Conservation (phyloP, 345 rosid species). For the Combretum micranthum region DNA sequence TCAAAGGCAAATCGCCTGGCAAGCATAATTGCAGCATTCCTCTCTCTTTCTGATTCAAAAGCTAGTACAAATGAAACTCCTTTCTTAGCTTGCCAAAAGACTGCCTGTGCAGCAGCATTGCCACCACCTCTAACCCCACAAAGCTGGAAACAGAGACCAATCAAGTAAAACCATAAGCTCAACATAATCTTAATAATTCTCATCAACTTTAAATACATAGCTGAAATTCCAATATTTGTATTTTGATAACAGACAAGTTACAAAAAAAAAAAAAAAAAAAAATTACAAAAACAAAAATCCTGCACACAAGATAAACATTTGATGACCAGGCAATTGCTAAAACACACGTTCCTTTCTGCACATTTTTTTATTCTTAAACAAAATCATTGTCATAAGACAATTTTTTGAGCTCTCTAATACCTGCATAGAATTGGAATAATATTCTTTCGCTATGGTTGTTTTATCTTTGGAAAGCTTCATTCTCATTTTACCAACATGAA, state of each 20-base stretch:
- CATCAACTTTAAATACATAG: too few species aligned
- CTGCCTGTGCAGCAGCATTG: conserved; percentile 90
- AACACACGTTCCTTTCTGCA: too few species aligned
- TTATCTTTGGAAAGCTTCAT: conserved; percentile 83
- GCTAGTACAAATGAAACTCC: conserved; percentile 74
- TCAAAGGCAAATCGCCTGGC: conserved; percentile 92
- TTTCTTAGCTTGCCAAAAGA: conserved; percentile 88
- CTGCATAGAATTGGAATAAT: conserved; percentile 84
- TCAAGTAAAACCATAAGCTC: neutral
- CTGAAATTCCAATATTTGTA: too few species aligned
- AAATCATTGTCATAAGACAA: neutral
- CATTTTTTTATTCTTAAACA: neutral
- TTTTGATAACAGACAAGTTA: too few species aligned
- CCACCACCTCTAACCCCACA: conserved; percentile 99
- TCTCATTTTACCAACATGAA: conserved; percentile 98
- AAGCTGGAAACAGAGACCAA: conserved; percentile 35
- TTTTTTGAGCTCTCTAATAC: conserved; percentile 24
- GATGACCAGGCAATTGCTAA: too few species aligned
- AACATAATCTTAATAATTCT: neutral
- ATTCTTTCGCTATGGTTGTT: conserved; percentile 69
- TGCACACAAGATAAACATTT: too few species aligned
- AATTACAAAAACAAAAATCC: too few species aligned
- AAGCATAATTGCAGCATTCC: conserved; percentile 92
- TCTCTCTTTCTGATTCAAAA: conserved; percentile 84
- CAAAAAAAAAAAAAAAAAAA: too few species aligned